Percentiles rank a stretch among this genome's conserved stretches.
phyloP scores from a whole-genome alignment of 768 basidiomycete genomes.

The Albatrellus ellisii region DNA sequence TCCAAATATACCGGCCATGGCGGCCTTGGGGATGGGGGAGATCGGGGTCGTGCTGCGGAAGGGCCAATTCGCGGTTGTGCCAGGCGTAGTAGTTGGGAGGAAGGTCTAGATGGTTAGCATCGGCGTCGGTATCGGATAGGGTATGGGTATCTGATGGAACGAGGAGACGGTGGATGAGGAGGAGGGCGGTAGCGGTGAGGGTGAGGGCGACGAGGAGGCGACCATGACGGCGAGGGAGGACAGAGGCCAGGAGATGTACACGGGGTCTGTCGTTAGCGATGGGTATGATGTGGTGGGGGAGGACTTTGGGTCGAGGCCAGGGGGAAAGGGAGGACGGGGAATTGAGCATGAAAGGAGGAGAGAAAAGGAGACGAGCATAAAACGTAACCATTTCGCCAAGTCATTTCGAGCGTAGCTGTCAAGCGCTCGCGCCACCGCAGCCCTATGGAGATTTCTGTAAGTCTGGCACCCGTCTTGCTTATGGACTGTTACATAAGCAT shows the following conservation, averaged over 20 bases:
- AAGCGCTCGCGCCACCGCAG: too few relatives aligned
- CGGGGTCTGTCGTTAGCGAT: neutral
- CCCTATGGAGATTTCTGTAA: too few relatives aligned
- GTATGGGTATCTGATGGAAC: neutral
- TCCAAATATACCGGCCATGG: constrained; percentile 9
- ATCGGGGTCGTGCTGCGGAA: constrained; percentile 7
- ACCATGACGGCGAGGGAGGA: neutral
- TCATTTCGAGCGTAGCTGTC: too few relatives aligned
- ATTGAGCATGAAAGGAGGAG: neutral
- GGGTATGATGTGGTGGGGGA: neutral
- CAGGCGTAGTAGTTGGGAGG: constrained; percentile 7
- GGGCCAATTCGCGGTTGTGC: constrained; percentile 2
- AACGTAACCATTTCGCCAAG: too few relatives aligned
- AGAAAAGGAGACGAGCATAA: neutral
- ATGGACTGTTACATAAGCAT: too few relatives aligned
- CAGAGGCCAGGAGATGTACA: neutral
- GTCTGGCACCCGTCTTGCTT: too few relatives aligned
- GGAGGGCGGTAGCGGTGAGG: neutral
- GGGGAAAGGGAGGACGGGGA: neutral
- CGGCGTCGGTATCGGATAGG: neutral
- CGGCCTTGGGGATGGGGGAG: constrained; percentile 9
- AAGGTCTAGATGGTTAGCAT: neutral
- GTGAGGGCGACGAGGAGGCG: neutral
- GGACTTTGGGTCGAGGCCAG: neutral
- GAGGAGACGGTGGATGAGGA: neutral